A percentile compares a stretch with the other conserved stretches of the same genome.
phyloP scores from a whole-genome alignment of 768 basidiomycete genomes.

The Podaxis sp. region DNA sequence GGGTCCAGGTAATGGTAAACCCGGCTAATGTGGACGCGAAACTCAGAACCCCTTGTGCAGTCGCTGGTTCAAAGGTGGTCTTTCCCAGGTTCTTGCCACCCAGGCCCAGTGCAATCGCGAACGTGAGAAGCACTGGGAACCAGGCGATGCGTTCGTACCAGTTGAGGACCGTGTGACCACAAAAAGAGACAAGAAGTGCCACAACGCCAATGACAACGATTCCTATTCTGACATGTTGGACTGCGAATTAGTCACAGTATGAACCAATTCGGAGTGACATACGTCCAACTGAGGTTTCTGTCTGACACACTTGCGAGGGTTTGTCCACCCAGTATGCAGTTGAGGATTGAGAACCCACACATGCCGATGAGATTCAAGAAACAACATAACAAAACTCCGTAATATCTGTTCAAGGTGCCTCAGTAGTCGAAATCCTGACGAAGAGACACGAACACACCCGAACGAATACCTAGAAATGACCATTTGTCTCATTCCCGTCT shows the following conservation, averaged over 20 bases:
- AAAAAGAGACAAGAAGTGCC: constrained; percentile 64
- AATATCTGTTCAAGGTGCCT: constrained; percentile 25
- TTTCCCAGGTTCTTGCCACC: constrained; percentile 67
- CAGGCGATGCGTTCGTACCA: constrained; percentile 75
- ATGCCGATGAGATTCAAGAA: constrained; percentile 52
- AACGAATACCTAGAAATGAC: constrained; percentile 54
- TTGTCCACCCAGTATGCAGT: constrained; percentile 59
- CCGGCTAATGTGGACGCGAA: constrained; percentile 74
- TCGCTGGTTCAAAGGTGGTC: constrained; percentile 50
- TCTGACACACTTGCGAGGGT: constrained; percentile 30
- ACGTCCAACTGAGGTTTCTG: constrained; percentile 30
- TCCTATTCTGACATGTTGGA: constrained; percentile 52
- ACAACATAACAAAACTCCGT: constrained; percentile 49
- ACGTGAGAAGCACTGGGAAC: constrained; percentile 77
- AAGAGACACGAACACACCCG: constrained; percentile 24
- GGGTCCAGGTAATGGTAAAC: constrained; percentile 63
- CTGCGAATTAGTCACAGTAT: background rate
- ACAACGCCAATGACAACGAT: constrained; percentile 75
- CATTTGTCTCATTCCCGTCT: constrained; percentile 85
- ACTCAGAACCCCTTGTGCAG: constrained; percentile 51
- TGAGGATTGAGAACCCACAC: constrained; percentile 59
- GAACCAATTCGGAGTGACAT: constrained; percentile 8
- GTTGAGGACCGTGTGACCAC: constrained; percentile 49
- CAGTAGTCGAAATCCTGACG: background rate
- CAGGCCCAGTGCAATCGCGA: constrained; percentile 68